Base-by-base conservation (phyloP, 2,329 filamentous ascomycete species). In the Aspergillus calidoustus region DNA sequence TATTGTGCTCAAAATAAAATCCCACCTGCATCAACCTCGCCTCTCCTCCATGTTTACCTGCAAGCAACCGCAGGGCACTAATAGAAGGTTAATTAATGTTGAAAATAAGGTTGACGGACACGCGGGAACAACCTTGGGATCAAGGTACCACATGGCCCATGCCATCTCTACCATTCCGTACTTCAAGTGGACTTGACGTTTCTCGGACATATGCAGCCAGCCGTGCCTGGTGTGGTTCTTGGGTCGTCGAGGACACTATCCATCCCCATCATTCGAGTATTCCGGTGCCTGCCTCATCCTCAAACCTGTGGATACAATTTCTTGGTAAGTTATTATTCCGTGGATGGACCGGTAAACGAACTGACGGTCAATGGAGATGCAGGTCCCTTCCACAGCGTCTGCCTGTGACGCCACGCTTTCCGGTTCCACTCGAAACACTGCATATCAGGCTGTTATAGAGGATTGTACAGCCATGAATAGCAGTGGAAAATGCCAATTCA, bases 1-100 rank as follows among this genome's bases (percentile, higher is more conserved):
- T 22, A 56, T 30, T 56, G 38, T 41, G 44, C 54, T 47, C 54
- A 56, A 49, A 55, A 55, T 38, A 55, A 15, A 5, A 11, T 11
- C 30, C 8, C 7, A 41, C 19, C 34, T 41, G 34, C 34, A 41
- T 15, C 11, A 13, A 41, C 34, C 34, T 41, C 34, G 2, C 34
- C 13, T 15, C 9, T 7, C 31, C 31, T 13, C 34, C 25, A 28
- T 28, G 2, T 41, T 15, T 41, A 13, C 13, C 34, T 15, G 34
- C 34, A 41, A 13, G 34, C 34, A 41, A 3, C 34, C 34, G 1
- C 19, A n/a, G n/a, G n/a, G n/a, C n/a, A n/a, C n/a, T n/a, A n/a
- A n/a, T n/a, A n/a, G n/a, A n/a, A n/a, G n/a, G n/a, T n/a, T n/a
- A n/a, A n/a, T n/a, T n/a, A n/a, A n/a, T n/a, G n/a, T n/a, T n/a